Base-by-base conservation (phyloP, 2,329 filamentous ascomycete species). In the Thelonectria blattea region DNA sequence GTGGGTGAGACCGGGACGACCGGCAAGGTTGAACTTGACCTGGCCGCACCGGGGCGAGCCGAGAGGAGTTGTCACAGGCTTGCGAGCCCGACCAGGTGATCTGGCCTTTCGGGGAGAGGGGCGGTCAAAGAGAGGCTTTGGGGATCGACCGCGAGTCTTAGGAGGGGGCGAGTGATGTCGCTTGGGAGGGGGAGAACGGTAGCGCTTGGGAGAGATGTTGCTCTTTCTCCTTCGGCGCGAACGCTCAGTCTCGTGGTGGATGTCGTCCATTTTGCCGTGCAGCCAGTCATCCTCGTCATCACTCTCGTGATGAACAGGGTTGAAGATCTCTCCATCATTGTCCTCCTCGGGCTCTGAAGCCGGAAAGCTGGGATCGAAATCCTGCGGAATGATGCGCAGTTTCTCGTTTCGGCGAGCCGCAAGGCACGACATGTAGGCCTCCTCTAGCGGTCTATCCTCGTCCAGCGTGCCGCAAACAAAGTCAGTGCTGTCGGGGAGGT, bases 381-480 rank as follows among this genome's bases (percentile, higher is more conserved):
- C 95, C 73, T 98, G 95, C n/a, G 95, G 94, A 30, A 94, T 92
- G 30, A 87, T 74, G 64, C 90, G 88, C 62, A 93, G 90, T 78
- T 93, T 97, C 67, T 90, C 88, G 48, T 89, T 89, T 68, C 93
- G 90, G 66, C 91, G 89, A 56, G 91, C 88, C 71, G 93, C 91
- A 59, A 96, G 84, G 69, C 91, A 92, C 2, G 91, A 91, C 57
- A 96, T 85, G 75, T 97, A 99, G 1, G 92, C 94, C 67, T 93
- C 92, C 74, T 99, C 95, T n/a, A 98, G 79, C 3, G 93, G 92
- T 46, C 92, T 88, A 72, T 99, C 95, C 76, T 99, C 95, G 67
- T 99, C 95, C 18, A 99, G 83, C 1, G 95, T 99, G 60, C 95
- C 95, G 72, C 95, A 98, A n/a, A 99, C 95, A 67, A 99, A 99